Conservation (phyloP, 305 asterid species). For the Fraxinus paxiana region DNA sequence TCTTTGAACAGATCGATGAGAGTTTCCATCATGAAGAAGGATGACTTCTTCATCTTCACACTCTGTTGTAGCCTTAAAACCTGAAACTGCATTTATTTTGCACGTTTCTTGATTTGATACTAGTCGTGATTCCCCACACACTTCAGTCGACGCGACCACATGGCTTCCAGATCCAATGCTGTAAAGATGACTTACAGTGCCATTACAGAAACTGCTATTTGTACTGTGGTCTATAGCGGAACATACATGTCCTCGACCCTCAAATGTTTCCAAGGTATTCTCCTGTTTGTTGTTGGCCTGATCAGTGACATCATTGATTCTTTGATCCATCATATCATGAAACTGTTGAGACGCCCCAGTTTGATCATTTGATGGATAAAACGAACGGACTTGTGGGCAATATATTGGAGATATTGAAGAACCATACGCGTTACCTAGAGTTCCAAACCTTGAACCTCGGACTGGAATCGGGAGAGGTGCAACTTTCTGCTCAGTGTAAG, state of each 20-base stretch:
- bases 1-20: slow-evolving; percentile 49
- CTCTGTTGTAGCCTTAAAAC: slow-evolving; percentile 26
- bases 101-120: slow-evolving; percentile 8
- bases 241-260: slow-evolving; percentile 34
- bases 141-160: not conserved
- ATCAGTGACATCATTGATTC: slow-evolving; percentile 31
- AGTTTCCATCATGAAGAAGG: slow-evolving; percentile 36
- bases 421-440: slow-evolving; percentile 20
- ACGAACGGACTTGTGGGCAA: slow-evolving; percentile 30
- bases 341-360: slow-evolving; percentile 34
- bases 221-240: slow-evolving; percentile 53
- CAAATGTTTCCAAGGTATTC: slow-evolving; percentile 29
- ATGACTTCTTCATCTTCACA: slow-evolving; percentile 37
- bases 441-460: slow-evolving; percentile 31
- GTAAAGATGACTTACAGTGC: slow-evolving; percentile 27
- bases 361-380: slow-evolving; percentile 31
- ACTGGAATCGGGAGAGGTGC: slow-evolving; percentile 32
- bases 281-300: slow-evolving; percentile 39
- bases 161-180: slow-evolving; percentile 26
- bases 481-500: slow-evolving; percentile 24
- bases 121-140: not conserved
- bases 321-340: slow-evolving; percentile 33
- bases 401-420: slow-evolving; percentile 38
- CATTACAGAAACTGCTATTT: slow-evolving; percentile 42
- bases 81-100: slow-evolving; percentile 28